Base-by-base conservation (phyloP, 192 early-diverging fungal genomes). In the Umbelopsis sp. region DNA sequence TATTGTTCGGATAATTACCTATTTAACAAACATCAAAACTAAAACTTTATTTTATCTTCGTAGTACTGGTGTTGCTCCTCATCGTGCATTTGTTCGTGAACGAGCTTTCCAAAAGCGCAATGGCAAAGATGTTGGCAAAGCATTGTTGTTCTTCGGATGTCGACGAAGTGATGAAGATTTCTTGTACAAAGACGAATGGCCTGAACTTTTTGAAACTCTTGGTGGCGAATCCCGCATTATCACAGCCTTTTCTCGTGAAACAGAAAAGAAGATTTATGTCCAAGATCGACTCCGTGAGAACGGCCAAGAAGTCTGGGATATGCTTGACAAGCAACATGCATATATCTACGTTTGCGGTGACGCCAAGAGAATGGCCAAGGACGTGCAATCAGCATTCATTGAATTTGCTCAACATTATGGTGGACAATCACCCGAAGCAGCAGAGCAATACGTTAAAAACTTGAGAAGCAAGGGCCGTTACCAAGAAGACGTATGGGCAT, bases 401-500 rank as follows among this genome's bases (percentile, higher is more conserved):
- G 75, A 82, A 70, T 88, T 97, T 78, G 94, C 96, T 2, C 77
- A 82, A 70, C 70, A 75, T 7, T 79, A 81, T 51, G 95, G 93
- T 8, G 90, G 82, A 9, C 79, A 90, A 77, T 76, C 85, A 2
- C 89, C 90, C 65, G 86, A 89, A 24, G 81, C 81, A 65, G 94
- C 94, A 0, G 83, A 84, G 62, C 83, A 80, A 45, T 99, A 91
- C 89, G 83, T 98, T 38, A 95, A 96, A 69, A 89, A 95, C 69
- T 82, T 99, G 77, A 89, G 92, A 68, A 84, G 77, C 32, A 74
- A 86, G 66, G 91, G 91, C 25, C 90, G 93, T 34, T 99, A 97
- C 76, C 92, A 93, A 72, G 97, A 98, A 77, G 97, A 98, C 84
- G 94, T 98, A 17, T 97, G 97, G 97, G 82, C 86, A 56, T 92